Evolutionary conservation across 495 filamentous ascomycete species (phyloP), one percentile per base, ranked within the genome.

Genomic region (Podospora pseudoanserina): DNA sequence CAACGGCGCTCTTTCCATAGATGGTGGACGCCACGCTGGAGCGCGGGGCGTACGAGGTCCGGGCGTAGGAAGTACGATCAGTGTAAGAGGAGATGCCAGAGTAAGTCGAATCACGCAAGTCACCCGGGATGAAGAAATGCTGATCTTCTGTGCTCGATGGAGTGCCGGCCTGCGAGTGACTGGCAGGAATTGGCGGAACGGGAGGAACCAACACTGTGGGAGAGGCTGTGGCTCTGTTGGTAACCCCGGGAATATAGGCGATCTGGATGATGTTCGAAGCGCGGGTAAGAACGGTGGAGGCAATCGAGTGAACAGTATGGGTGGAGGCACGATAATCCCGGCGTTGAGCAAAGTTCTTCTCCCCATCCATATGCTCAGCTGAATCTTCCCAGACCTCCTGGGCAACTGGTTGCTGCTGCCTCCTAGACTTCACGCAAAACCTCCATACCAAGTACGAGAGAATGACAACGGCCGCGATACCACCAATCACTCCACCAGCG

Each of bases 211-310:
- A 85, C n/a, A 92, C 81, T 44, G 88, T 89, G 9, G 93, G 92
- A 1, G 91, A 93, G 32, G 91, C 86, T 2, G 90, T 88, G 4
- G 93, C 93, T 60, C 95, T 86, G 79, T 97, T 97, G 65, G 93
- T 98, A 75, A 98, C 94, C 59, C 95, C 95, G 61, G 95, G 95
- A 71, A 99, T 97, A 78, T 97, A 99, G 58, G 96, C 95, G 77
- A 99, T 99, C 80, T 98, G 95, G 69, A 99, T 99, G 76, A 99
- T 92, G 80, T 99, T 98, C 68, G 94, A 97, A 58, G 95, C 95
- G 60, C 95, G 90, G 5, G 95, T 98, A 65, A 97, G 87, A 65
- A 97, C 92, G 62, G 94, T 97, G 11, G 94, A 97, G 18, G 96
- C 95, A 73, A 98, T 92, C 53, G 94, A 97, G 69, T 88, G 86